These are phyloP conservation scores for Trametes villosa DNA, from an alignment of 768 basidiomycete species.

Conservation along the genomic window DNA sequence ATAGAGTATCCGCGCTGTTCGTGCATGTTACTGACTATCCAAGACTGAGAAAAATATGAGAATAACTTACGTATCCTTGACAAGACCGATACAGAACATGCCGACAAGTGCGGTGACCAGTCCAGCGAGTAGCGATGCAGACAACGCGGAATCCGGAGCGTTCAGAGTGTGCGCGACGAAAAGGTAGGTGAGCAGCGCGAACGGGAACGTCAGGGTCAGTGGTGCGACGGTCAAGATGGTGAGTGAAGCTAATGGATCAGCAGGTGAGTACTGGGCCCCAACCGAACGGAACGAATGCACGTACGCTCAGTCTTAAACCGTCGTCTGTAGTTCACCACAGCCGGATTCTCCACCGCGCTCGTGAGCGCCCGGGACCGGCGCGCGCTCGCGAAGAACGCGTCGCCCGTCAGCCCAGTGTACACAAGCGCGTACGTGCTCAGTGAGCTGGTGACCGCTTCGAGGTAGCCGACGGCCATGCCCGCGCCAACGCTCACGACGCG, in stretches of 20 bases:
- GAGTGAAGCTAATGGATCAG: slow-evolving; percentile 52
- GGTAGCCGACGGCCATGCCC: slow-evolving; percentile 45
- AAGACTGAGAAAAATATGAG: neutral
- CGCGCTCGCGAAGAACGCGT: slow-evolving; percentile 55
- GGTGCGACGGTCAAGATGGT: slow-evolving; percentile 78
- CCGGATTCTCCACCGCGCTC: slow-evolving; percentile 53
- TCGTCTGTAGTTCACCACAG: slow-evolving; percentile 45
- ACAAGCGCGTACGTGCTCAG: slow-evolving; percentile 63
- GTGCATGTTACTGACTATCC: neutral
- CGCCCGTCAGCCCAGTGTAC: slow-evolving; percentile 60
- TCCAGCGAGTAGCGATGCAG: slow-evolving; percentile 76
- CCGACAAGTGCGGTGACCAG: slow-evolving; percentile 82
- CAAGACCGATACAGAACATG: slow-evolving; percentile 79
- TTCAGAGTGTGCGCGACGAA: slow-evolving; percentile 83
- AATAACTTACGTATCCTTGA: slow-evolving; percentile 68
- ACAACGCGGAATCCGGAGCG: slow-evolving; percentile 72
- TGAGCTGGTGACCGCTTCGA: slow-evolving; percentile 52
- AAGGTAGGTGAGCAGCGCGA: slow-evolving; percentile 81
- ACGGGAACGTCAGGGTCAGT: slow-evolving; percentile 79
- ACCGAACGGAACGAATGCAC: slow-evolving; percentile 26
- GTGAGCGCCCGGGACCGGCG: slow-evolving; percentile 61
- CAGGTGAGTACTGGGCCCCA: neutral
- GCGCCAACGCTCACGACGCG: slow-evolving; percentile 43
- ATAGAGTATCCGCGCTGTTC: slow-evolving; percentile 62
- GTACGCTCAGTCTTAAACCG: slow-evolving; percentile 64